Base-by-base conservation (phyloP, 257 asterid genomes). In the Anisodus acutangulus region DNA sequence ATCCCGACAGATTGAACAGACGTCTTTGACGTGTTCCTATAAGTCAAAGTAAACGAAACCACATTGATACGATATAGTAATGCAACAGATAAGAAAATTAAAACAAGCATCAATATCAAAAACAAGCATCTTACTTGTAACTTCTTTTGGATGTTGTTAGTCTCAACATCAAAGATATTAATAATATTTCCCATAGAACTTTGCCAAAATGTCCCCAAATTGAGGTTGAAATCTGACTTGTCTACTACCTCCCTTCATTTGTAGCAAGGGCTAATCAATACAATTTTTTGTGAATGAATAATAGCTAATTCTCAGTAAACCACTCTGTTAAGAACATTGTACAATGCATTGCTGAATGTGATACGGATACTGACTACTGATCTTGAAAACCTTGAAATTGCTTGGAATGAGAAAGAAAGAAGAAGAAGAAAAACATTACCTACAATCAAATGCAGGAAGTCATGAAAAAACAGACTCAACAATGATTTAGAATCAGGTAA, bases 211-310 rank as follows among this genome's bases (percentile, higher is more conserved):
- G 63, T 71, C 82, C 70, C 90, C 91, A 0, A 11, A 55, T 26
- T 64, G 89, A 41, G 91, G 88, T 83, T 90, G 89, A 87, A 90
- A 88, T 84, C 92, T 88, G 47, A 87, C 88, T 84, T 74, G 87
- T 82, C 41, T 81, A 53, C 86, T 86, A 17, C 78, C 92, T 84
- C 92, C 94, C 92, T 90, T 86, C 8, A 72, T 79, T 87, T 57
- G 54, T 72, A 64, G 71, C 70, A 41, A 53, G 15, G 4, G 53
- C 80, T 60, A 19, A 26, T 59, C 45, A 84, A 84, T 47, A 41
- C 45, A 64, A 82, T 35, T 68, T 2, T 5, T 6, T 5, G 26
- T 59, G 64, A 59, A 59, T 59, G 64, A 19, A 59, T 31, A 31
- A 31, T 31, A 31, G 35, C 35, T 57, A 16, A 57, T 57, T 57